These are phyloP conservation scores for Ogataea hybrid DNA, from an alignment of 1,139 yeast genomes.

Conservation along the genomic window DNA sequence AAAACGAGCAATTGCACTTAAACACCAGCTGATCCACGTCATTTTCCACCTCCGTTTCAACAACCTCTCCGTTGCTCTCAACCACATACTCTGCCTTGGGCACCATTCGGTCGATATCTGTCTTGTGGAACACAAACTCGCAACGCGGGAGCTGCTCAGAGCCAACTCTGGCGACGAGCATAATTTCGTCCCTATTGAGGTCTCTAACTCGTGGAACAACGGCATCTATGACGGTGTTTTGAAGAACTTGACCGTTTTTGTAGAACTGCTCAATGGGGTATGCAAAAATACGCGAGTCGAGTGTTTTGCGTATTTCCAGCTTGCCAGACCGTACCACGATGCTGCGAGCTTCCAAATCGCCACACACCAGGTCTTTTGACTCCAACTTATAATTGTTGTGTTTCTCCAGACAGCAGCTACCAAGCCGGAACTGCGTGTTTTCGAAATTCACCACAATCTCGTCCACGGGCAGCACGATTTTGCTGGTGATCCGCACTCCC, in stretches of 20 bases:
- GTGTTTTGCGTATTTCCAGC: conserved; percentile 16
- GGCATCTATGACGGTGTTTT: conserved; percentile 22
- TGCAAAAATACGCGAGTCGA: conserved; percentile 13
- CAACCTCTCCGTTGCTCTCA: conserved; percentile 4
- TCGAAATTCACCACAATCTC: conserved; percentile 10
- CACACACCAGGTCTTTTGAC: conserved; percentile 18
- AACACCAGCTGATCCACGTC: conserved; percentile 19
- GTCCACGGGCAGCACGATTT: conserved; percentile 16
- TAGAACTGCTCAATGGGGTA: conserved; percentile 19
- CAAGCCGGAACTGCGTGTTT: conserved; percentile 14
- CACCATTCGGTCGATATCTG: conserved; percentile 29
- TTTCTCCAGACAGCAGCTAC: conserved; percentile 5
- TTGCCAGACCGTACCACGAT: conserved; percentile 29
- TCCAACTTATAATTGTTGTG: conserved; percentile 7
- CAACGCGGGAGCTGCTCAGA: conserved; percentile 16
- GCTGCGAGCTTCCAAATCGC: conserved; percentile 23
- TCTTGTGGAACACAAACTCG: conserved; percentile 23
- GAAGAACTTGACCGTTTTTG: conserved; percentile 1
- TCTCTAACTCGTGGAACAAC: conserved; percentile 25
- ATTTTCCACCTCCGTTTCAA: conserved; percentile 21
- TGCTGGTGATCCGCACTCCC: conserved; percentile 18
- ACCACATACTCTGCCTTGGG: conserved; percentile 18
- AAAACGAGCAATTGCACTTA: conserved; percentile 2
- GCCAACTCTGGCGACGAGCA: conserved; percentile 23
- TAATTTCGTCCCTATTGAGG: conserved; percentile 27